phyloP scores from a whole-genome alignment of 2,329 filamentous ascomycete genomes.

The Claviceps citrina region DNA sequence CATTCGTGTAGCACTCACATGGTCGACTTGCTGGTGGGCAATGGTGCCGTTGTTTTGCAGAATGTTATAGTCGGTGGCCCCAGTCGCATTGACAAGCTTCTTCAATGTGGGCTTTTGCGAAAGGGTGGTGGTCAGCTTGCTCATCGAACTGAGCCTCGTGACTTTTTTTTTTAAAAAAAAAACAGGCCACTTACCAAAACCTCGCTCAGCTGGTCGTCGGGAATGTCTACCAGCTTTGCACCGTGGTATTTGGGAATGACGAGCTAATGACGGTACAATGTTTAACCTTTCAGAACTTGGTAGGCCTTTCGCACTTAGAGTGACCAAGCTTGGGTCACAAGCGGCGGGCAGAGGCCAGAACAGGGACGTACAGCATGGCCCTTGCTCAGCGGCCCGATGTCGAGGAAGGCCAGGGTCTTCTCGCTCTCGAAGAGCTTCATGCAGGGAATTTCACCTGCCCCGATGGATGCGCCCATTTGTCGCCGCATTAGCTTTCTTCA shows the following conservation, averaged over 20 bases:
- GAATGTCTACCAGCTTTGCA: conserved; percentile 79
- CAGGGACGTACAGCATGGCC: conserved; percentile 66
- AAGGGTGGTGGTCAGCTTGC: not conserved
- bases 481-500: not conserved
- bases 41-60: conserved; percentile 89
- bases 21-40: conserved; percentile 84
- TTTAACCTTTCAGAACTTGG: not conserved
- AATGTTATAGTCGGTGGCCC: conserved; percentile 74
- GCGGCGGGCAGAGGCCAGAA: not conserved
- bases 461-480: not conserved
- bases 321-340: no score
- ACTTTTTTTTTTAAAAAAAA: not conserved
- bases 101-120: conserved; percentile 48
- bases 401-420: conserved; percentile 87
- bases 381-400: conserved; percentile 77
- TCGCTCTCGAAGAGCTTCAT: conserved; percentile 94
- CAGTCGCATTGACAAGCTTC: conserved; percentile 65
- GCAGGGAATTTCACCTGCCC: conserved; percentile 76
- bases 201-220: conserved; percentile 72
- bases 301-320: no score
- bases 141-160: not conserved
- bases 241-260: conserved; percentile 94
- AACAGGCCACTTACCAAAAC: conserved; percentile 46
- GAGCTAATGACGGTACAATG: conserved; percentile 40
- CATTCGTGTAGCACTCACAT: conserved; percentile 40